A percentile compares a stretch with the other conserved stretches of the same genome.
These are phyloP conservation scores for Ilyonectria robusta DNA, from an alignment of 2,329 filamentous ascomycete genomes.

Conservation along the genomic window DNA sequence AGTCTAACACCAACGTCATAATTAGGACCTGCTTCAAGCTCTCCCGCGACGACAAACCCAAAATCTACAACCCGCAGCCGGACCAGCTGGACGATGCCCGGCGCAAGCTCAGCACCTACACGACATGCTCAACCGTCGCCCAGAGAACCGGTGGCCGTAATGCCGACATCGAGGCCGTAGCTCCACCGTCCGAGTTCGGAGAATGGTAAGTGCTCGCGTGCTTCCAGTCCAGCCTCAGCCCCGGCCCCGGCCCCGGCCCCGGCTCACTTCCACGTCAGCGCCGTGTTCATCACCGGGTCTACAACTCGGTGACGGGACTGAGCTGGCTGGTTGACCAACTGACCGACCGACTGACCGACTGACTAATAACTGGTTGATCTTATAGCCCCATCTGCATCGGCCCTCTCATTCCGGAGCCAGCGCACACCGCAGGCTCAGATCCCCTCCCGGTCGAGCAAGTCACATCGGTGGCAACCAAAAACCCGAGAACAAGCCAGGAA, in stretches of 20 bases:
- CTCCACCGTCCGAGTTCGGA: slow-evolving; percentile 39
- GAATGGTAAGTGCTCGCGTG: slow-evolving; percentile 45
- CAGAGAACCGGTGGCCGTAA: slow-evolving; percentile 29
- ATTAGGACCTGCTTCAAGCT: slow-evolving; percentile 39
- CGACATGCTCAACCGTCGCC: slow-evolving; percentile 40
- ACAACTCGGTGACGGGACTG: neutral
- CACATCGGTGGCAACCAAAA: slow-evolving; percentile 30
- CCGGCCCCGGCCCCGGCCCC: neutral
- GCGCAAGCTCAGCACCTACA: slow-evolving; percentile 49
- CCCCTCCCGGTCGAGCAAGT: slow-evolving; percentile 37
- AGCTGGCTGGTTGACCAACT: slow-evolving; percentile 2
- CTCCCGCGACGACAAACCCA: slow-evolving; percentile 27
- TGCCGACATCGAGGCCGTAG: slow-evolving; percentile 38
- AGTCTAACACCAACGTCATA: slow-evolving; percentile 19
- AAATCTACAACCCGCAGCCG: slow-evolving; percentile 40
- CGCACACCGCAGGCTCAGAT: slow-evolving; percentile 32
- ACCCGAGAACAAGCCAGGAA: neutral
- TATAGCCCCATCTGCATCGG: slow-evolving; percentile 53
- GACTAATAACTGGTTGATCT: slow-evolving; percentile 20
- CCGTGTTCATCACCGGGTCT: neutral
- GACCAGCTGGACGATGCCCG: slow-evolving; percentile 44
- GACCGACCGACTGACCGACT: neutral
- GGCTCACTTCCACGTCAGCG: slow-evolving; percentile 13
- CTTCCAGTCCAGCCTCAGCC: neutral
- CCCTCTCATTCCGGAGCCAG: slow-evolving; percentile 48